phyloP scores from a whole-genome alignment of 2,329 filamentous ascomycete species.

The Pyrenophora teres region DNA sequence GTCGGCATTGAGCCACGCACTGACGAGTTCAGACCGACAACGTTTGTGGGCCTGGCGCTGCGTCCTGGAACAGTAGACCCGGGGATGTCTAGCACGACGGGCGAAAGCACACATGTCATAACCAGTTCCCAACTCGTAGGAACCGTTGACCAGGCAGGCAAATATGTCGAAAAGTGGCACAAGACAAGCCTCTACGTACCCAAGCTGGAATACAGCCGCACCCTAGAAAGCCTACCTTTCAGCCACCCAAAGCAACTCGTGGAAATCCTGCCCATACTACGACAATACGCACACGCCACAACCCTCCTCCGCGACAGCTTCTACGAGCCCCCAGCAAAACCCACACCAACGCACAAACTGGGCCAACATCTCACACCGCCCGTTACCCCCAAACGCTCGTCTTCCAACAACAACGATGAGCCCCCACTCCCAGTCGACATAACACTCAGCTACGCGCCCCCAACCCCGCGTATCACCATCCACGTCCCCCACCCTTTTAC shows the following conservation, averaged over 20 bases:
- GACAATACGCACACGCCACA: slow-evolving; percentile 75
- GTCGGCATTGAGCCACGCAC: slow-evolving; percentile 62
- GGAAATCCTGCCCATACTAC: slow-evolving; percentile 69
- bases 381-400: not conserved
- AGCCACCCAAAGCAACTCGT: slow-evolving; percentile 78
- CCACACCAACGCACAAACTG: slow-evolving; percentile 22
- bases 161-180: slow-evolving; percentile 43
- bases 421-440: slow-evolving; percentile 33
- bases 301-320: slow-evolving; percentile 68
- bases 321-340: slow-evolving; percentile 36
- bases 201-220: slow-evolving; percentile 72
- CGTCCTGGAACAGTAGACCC: slow-evolving; percentile 55
- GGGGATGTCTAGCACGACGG: slow-evolving; percentile 54
- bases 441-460: slow-evolving; percentile 39
- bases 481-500: slow-evolving; percentile 37
- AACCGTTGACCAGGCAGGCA: slow-evolving; percentile 35
- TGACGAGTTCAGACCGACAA: slow-evolving; percentile 56
- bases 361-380: slow-evolving; percentile 21
- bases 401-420: not conserved
- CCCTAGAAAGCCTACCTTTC: slow-evolving; percentile 72
- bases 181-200: slow-evolving; percentile 70
- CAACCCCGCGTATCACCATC: slow-evolving; percentile 37
- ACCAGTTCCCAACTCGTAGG: slow-evolving; percentile 50
- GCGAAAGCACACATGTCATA: slow-evolving; percentile 56
- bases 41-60: slow-evolving; percentile 58